Evolutionary conservation across 2,329 filamentous ascomycete species (phyloP), one percentile per base, ranked within the genome.

Genomic region (Samsoniella hepiali): DNA sequence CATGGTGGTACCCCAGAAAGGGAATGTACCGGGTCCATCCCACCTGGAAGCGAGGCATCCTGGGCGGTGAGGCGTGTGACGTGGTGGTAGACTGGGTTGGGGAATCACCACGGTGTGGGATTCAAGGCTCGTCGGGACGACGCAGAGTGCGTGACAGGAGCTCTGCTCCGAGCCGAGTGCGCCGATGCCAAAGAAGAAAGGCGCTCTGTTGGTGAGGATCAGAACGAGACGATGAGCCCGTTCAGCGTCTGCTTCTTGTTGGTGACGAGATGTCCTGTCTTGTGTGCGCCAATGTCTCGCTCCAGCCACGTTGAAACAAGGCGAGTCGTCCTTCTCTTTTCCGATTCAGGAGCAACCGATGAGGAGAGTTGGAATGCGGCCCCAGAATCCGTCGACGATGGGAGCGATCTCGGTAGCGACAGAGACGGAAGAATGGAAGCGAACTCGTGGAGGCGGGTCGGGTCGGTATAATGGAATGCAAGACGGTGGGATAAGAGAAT

Each of bases 1-100:
- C 90, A 86, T 99, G 86, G 74, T 89, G 88, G 72, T 89, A 89
- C 68, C 88, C 88, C 64, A 90, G 81, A 73, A 90, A 89, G 69
- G 88, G 88, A 74, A 90, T 78, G 70, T 84, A 86, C 72, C 86
- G 58, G 4, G 53, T 59, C 62, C 70, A 71, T 69, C 69, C 68
- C 64, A 68, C 50, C n/a, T 49, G 47, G 36, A 62, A 58, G 38
- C 49, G 51, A 55, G 63, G 50, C 58, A 59, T 63, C 40, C 27
- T 55, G 58, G 63, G 11, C 49, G 53, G 58, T 29, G 53, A 47
- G 3, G 45, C 22, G 49, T 10, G 9, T 22, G 27, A 27, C 13
- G 56, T 45, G 11, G 56, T 5, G 31, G 22, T n/a, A 38, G 47
- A 11, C 22, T 47, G 40, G 38, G 11, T 6, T 47, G 40, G 27